Evolutionary conservation across 2,329 filamentous ascomycete species (phyloP).

Genomic region (Daldinia eschscholtzii): DNA sequence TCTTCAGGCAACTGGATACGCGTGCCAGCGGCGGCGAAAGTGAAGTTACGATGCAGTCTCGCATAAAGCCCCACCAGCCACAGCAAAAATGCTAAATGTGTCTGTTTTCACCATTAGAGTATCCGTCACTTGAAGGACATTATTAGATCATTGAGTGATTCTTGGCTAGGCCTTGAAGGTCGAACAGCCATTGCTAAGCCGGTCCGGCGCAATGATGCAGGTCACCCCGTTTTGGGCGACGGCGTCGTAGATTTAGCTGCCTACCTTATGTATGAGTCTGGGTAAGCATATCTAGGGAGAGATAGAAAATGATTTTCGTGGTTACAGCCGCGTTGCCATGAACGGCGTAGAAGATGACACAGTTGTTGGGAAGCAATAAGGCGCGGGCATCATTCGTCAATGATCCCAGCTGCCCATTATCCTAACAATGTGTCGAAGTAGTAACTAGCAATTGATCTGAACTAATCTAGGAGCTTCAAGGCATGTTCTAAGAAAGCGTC

Average conservation of each 20-base stretch:
- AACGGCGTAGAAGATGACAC: not conserved
- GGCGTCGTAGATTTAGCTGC: too few relatives aligned
- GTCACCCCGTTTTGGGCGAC: too few relatives aligned
- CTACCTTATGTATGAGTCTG: too few relatives aligned
- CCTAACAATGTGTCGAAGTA: not conserved
- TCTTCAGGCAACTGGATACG: too few relatives aligned
- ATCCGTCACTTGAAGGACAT: not conserved
- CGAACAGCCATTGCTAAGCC: too few relatives aligned
- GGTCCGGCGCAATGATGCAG: too few relatives aligned
- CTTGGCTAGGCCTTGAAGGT: not conserved
- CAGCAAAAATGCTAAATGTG: not conserved
- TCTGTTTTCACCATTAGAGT: not conserved
- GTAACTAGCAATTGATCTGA: not conserved
- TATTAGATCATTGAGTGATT: not conserved
- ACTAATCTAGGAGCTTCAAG: not conserved
- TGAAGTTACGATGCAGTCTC: not conserved
- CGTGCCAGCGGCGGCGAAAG: not conserved
- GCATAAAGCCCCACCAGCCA: not conserved
- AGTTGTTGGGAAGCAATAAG: too few relatives aligned
- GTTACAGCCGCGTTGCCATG: not conserved
- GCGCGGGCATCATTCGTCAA: not conserved
- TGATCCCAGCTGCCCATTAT: not conserved
- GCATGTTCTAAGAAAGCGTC: not conserved
- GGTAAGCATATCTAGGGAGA: not conserved
- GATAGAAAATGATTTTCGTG: not conserved